Evolutionary conservation across 1,139 yeast genomes (phyloP), one percentile per base, ranked within the genome.

Genomic region (Casaregolazyma lundiana): DNA sequence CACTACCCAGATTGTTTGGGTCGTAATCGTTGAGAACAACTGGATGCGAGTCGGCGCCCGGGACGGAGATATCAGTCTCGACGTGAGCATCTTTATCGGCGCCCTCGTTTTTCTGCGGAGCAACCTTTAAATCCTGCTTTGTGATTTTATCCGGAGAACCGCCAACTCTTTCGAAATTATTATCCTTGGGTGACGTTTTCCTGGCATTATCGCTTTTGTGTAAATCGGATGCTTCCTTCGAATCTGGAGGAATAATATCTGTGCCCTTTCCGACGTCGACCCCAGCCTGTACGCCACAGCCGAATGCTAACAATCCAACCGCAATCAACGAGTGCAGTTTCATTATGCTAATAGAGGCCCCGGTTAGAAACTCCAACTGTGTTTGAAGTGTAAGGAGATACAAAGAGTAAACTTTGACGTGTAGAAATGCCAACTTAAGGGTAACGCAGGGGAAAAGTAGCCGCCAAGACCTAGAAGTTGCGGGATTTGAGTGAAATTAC

Each of bases 1-100:
- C 49, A 6, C 61, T 64, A 3, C 70, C 70, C 35, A 66, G 55
- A 22, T 67, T 62, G 45, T 58, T 62, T 8, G 70, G 70, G 51
- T 67, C 69, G 46, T 66, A 67, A 50, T 67, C 71, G 52, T 65
- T 65, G 38, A 65, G 59, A 21, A 65, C 67, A 15, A 61, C 65
- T 2, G 68, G 65, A 37, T 62, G 60, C 41, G 60, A 58, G 40
- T 57, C 62, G 19, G 58, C 55, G 9, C 60, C 56, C 8, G 58
- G 53, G 2, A 51, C 59, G 3, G 45, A 42, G 7, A 42, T 42
- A n/a, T 42, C 45, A 4, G 34, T 36, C 2, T 35, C 35, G 6
- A 41, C 54, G 6, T 26, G 32, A 6, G 42, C 50, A 15, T 46
- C 52, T 17, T 45, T 46, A 9, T 44, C 46, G 5, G 44, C 55